Percentiles rank a stretch among this genome's conserved stretches.
Conservation (phyloP, 371 early-diverging fungal species). For the Catenaria anguillulae region DNA sequence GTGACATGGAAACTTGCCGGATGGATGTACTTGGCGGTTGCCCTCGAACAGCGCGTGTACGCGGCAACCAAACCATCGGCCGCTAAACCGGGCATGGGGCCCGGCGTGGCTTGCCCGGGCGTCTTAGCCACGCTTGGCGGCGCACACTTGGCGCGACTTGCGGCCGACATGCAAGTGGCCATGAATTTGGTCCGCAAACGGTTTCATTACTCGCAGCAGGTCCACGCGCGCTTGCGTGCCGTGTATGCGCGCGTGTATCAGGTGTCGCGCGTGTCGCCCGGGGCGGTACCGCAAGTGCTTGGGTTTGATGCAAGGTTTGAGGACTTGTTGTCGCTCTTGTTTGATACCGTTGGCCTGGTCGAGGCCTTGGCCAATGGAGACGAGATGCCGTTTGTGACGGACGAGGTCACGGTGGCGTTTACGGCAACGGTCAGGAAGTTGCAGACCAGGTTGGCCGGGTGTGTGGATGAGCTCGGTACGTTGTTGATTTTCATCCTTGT, state of each 20-base stretch:
- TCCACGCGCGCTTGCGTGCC: neutral
- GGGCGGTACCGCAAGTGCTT: neutral
- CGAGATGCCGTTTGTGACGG: neutral
- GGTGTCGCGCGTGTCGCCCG: neutral
- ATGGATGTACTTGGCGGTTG: neutral
- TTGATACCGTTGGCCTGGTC: neutral
- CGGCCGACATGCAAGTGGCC: neutral
- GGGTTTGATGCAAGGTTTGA: neutral
- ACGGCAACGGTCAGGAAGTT: neutral
- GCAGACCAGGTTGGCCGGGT: neutral
- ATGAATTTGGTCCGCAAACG: neutral
- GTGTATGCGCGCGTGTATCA: neutral
- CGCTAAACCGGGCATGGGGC: neutral
- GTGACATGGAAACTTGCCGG: neutral
- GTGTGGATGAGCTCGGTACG: neutral
- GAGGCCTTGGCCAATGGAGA: neutral
- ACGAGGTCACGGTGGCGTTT: neutral
- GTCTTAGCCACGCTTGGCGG: neutral
- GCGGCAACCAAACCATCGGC: neutral
- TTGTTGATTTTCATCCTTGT: too few relatives aligned
- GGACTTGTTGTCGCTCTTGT: neutral
- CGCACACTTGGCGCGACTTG: neutral
- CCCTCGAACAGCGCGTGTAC: neutral
- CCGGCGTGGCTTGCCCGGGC: neutral
- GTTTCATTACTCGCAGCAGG: neutral